These are phyloP conservation scores for Aspergillus luchuensis DNA, from an alignment of 2,329 filamentous ascomycete genomes.

Conservation along the genomic window DNA sequence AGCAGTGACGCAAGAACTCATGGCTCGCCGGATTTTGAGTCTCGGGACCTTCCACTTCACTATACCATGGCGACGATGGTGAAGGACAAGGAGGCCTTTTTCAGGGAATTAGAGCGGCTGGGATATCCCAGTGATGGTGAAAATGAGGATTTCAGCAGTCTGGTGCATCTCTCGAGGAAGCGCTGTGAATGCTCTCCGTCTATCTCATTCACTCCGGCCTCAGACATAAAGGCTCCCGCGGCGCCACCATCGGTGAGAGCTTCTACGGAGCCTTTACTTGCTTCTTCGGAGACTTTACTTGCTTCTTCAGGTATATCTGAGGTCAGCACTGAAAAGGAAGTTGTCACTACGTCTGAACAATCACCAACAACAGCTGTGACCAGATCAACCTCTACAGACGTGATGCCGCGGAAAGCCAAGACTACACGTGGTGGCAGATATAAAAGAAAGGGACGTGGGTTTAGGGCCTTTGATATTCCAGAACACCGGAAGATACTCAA, in stretches of 20 bases:
- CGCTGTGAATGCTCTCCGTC: neutral
- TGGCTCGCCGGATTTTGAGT: slow-evolving; percentile 18
- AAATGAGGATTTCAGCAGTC: slow-evolving; percentile 21
- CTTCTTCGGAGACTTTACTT: neutral
- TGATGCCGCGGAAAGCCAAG: slow-evolving; percentile 16
- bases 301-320: neutral
- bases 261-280: neutral
- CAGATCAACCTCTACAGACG: slow-evolving; percentile 17
- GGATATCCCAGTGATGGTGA: slow-evolving; percentile 31
- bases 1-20: slow-evolving; percentile 14
- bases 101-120: slow-evolving; percentile 37
- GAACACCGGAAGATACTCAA: slow-evolving; percentile 62
- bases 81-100: slow-evolving; percentile 38
- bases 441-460: slow-evolving; percentile 36
- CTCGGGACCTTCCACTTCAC: slow-evolving; percentile 18
- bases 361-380: slow-evolving; percentile 4
- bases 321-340: neutral
- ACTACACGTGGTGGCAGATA: slow-evolving; percentile 8
- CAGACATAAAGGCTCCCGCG: neutral
- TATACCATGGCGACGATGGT: slow-evolving; percentile 22
- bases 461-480: slow-evolving; percentile 49
- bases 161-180: slow-evolving; percentile 17
- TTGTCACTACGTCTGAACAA: neutral
- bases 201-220: neutral
- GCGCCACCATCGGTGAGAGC: neutral